phyloP scores from a whole-genome alignment of 208 protist genomes.

The Trypanosoma platydactyli region DNA sequence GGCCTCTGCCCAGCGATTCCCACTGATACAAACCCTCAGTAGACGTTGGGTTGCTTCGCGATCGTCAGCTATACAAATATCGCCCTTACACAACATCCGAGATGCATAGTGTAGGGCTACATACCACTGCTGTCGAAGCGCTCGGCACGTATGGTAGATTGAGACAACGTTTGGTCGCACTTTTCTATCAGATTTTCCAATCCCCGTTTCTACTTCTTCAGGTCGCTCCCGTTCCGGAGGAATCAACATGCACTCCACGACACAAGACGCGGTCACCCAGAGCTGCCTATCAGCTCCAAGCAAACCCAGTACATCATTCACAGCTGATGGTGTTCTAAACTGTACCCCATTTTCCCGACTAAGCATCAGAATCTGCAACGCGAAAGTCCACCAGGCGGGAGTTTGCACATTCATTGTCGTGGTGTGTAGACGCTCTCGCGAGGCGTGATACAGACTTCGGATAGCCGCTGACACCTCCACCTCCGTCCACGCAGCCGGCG shows the following conservation, averaged over 20 bases:
- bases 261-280: constrained; percentile 47
- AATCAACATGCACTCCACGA: constrained; percentile 41
- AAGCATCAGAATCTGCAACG: constrained; percentile 23
- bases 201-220: no score
- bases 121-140: constrained; percentile 30
- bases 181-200: not conserved
- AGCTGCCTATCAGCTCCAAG: constrained; percentile 28
- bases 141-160: constrained; percentile 56
- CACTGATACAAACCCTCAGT: constrained; percentile 41
- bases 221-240: not conserved
- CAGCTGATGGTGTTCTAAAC: constrained; percentile 46
- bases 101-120: constrained; percentile 37
- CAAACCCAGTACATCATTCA: constrained; percentile 65
- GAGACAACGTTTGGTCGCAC: constrained; percentile 56
- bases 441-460: constrained; percentile 49
- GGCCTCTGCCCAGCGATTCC: constrained; percentile 58
- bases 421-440: constrained; percentile 1
- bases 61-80: constrained; percentile 29
- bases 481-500: constrained; percentile 51
- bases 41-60: constrained; percentile 26
- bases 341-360: constrained; percentile 14
- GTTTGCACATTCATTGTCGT: not conserved
- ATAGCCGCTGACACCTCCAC: constrained; percentile 54
- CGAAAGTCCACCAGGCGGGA: constrained; percentile 11
- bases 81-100: constrained; percentile 28